Conservation (phyloP, 2,329 filamentous ascomycete species). For the Hortaea werneckii region DNA sequence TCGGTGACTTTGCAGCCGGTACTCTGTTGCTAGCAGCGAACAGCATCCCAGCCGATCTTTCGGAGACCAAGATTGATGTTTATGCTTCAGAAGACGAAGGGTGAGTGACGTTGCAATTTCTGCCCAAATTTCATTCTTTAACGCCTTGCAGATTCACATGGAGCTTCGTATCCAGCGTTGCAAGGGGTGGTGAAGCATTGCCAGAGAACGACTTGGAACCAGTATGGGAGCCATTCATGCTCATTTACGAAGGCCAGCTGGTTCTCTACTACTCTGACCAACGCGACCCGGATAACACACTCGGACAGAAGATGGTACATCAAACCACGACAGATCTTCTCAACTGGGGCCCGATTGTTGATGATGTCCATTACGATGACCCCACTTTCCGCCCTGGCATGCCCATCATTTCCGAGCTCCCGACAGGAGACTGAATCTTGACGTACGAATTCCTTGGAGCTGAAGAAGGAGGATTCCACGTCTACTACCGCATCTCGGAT, state of each 20-base stretch:
- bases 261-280: conserved; percentile 65
- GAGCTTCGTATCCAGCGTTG: conserved; percentile 58
- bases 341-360: conserved; percentile 49
- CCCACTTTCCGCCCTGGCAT: conserved; percentile 59
- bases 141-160: conserved; percentile 37
- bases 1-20: conserved; percentile 51
- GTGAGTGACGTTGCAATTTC: background rate
- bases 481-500: conserved; percentile 42
- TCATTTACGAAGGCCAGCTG: conserved; percentile 36
- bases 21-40: conserved; percentile 55
- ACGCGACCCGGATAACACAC: conserved; percentile 46
- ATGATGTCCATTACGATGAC: conserved; percentile 53
- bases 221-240: conserved; percentile 60
- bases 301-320: conserved; percentile 58
- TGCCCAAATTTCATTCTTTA: conserved; percentile 21
- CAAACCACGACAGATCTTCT: conserved; percentile 50
- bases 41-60: conserved; percentile 49
- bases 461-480: conserved; percentile 35
- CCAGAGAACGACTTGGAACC: conserved; percentile 57
- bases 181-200: conserved; percentile 50
- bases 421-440: conserved; percentile 53
- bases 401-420: conserved; percentile 48
- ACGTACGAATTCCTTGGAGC: conserved; percentile 53
- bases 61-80: conserved; percentile 56
- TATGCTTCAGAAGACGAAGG: conserved; percentile 56